Evolutionary conservation across 2,329 filamentous ascomycete species (phyloP).

Genomic region (Phaeosphaeriaceae sp.): DNA sequence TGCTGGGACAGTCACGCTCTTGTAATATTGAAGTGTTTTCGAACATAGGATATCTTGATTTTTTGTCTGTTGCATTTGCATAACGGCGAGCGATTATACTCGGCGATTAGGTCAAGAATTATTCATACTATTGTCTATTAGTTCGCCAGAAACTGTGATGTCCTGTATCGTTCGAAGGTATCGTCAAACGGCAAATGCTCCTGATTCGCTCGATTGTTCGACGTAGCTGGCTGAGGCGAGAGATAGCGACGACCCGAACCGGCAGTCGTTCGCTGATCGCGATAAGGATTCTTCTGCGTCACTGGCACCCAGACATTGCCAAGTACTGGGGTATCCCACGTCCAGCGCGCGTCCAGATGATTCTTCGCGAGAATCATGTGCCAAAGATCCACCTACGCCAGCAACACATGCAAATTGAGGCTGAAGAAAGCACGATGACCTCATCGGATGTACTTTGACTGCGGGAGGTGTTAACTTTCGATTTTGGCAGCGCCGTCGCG

Average conservation of each 20-base stretch:
- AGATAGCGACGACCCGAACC: slow-evolving; percentile 30
- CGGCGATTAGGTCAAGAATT: background rate
- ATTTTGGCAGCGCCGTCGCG: background rate
- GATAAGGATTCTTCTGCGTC: slow-evolving; percentile 40
- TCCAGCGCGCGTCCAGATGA: slow-evolving; percentile 17
- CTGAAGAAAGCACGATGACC: slow-evolving; percentile 14
- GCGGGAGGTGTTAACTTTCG: slow-evolving; percentile 16
- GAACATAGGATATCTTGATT: background rate
- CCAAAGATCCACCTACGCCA: slow-evolving; percentile 28
- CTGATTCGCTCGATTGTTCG: slow-evolving; percentile 19
- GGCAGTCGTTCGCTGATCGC: slow-evolving; percentile 39
- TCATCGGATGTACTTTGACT: slow-evolving; percentile 50
- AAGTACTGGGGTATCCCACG: slow-evolving; percentile 36
- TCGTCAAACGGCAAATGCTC: slow-evolving; percentile 2
- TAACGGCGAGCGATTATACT: background rate
- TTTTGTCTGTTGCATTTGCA: background rate
- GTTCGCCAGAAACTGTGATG: background rate
- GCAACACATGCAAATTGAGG: slow-evolving; percentile 23
- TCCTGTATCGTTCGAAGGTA: background rate
- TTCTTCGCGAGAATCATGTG: slow-evolving; percentile 15
- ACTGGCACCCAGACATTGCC: slow-evolving; percentile 23
- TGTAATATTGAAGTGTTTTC: background rate
- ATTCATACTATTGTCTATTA: background rate
- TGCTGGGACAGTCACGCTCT: background rate
- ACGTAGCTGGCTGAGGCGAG: slow-evolving; percentile 19